phyloP scores from a whole-genome alignment of 805 yeast species.

The Citeromyces matritensis region DNA sequence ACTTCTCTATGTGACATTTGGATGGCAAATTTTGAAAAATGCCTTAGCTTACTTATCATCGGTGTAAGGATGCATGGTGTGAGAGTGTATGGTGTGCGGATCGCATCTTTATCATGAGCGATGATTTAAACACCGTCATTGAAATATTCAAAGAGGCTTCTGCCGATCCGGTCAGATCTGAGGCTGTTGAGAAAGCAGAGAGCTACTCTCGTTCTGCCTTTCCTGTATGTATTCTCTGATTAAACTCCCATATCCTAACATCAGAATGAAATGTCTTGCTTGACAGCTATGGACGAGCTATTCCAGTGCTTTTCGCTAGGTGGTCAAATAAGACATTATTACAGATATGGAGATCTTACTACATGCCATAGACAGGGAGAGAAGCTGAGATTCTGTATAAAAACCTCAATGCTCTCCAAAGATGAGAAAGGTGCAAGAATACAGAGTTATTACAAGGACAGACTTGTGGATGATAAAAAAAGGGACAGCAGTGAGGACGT shows the following conservation, averaged over 20 bases:
- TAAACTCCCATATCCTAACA: no score
- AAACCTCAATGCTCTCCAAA: constrained; percentile 38
- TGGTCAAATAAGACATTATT: constrained; percentile 75
- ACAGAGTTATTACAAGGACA: constrained; percentile 55
- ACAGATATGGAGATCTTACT: constrained; percentile 68
- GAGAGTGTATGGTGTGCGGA: no score
- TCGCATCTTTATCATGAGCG: no score
- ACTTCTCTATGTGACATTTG: background rate
- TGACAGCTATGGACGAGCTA: constrained; percentile 78
- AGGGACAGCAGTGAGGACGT: constrained; percentile 74
- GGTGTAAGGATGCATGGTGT: no score
- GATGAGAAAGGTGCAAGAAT: constrained; percentile 32
- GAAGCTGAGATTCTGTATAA: constrained; percentile 71
- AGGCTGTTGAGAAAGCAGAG: no score
- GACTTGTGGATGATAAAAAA: constrained; percentile 42
- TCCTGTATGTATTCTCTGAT: no score
- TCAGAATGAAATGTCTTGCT: constrained; percentile 39
- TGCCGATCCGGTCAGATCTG: no score
- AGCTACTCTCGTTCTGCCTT: no score
- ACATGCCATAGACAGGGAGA: constrained; percentile 56
- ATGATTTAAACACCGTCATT: background rate
- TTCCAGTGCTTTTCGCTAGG: constrained; percentile 81
- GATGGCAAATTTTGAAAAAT: background rate
- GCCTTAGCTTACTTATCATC: background rate
- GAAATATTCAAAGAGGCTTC: background rate